Evolutionary conservation across 2,329 filamentous ascomycete genomes (phyloP).

Genomic region (Xylaria hypoxylon): DNA sequence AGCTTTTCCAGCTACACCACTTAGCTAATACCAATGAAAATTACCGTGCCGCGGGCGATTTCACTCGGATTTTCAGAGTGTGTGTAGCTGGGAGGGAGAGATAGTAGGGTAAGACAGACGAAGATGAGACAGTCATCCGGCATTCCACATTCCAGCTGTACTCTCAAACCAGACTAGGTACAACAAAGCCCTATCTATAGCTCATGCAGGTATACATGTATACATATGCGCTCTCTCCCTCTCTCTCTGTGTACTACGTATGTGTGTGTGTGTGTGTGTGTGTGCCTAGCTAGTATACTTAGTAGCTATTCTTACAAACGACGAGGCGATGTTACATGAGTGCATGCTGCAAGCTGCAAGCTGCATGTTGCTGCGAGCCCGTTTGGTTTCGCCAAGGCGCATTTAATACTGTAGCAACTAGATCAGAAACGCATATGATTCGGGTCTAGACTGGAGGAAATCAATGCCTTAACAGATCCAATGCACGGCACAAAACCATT

Average conservation of each 20-base stretch:
- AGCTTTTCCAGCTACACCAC: conserved; percentile 24
- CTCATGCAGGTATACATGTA: neutral
- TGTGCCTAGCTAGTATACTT: neutral
- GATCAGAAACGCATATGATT: conserved; percentile 5
- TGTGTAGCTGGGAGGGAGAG: neutral
- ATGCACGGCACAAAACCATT: conserved; percentile 1
- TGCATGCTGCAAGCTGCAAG: conserved; percentile 27
- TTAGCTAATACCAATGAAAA: conserved; percentile 11
- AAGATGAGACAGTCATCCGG: conserved; percentile 23
- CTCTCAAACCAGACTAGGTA: neutral
- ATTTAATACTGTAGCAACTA: conserved; percentile 14
- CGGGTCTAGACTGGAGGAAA: conserved; percentile 12
- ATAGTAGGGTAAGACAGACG: conserved; percentile 14
- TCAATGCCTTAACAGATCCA: conserved; percentile 1
- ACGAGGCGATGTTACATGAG: conserved; percentile 22
- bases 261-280: neutral
- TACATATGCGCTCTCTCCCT: too few species aligned
- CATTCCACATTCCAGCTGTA: conserved; percentile 19
- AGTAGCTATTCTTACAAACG: conserved; percentile 4
- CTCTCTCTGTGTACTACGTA: too few species aligned
- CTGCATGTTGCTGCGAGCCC: too few species aligned
- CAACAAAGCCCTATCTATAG: too few species aligned
- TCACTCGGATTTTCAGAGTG: neutral
- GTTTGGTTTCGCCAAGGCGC: conserved; percentile 31
- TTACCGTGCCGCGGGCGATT: neutral